Percentiles rank a stretch among this genome's conserved stretches.
These are phyloP conservation scores for Pisolithus microcarpus DNA, from an alignment of 768 basidiomycete species.

Conservation along the genomic window DNA sequence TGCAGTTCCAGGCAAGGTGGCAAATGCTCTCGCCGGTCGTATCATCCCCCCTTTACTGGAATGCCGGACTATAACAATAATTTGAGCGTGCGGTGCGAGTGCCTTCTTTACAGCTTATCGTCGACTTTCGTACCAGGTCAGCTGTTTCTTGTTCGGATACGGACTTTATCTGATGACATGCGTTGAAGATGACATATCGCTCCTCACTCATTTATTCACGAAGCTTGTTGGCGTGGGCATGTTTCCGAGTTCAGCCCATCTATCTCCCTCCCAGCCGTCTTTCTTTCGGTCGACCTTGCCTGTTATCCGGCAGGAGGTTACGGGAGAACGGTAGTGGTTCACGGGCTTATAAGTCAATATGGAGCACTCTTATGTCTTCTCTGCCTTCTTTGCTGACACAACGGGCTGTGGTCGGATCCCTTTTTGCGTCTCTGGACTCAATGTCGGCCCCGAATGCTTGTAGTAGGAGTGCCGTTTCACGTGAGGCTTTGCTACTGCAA, in stretches of 20 bases:
- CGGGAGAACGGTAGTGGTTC: constrained; percentile 12
- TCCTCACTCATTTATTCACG: constrained; percentile 46
- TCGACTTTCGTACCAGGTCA: constrained; percentile 34
- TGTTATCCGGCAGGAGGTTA: constrained; percentile 39
- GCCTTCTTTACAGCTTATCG: constrained; percentile 42
- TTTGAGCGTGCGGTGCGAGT: constrained; percentile 47
- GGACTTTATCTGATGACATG: constrained; percentile 21
- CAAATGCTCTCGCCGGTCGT: constrained; percentile 55
- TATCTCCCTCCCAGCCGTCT: constrained; percentile 55
- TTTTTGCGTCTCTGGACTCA: constrained; percentile 44
- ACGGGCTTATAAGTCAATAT: constrained; percentile 40
- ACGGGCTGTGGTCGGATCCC: constrained; percentile 52
- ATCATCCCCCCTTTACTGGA: constrained; percentile 41
- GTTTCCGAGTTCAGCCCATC: constrained; percentile 48
- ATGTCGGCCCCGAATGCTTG: constrained; percentile 23
- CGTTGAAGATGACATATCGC: constrained; percentile 25
- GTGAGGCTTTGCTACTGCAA: constrained; percentile 48
- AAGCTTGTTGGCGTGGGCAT: constrained; percentile 65
- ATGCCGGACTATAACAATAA: constrained; percentile 49
- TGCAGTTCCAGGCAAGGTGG: constrained; percentile 68
- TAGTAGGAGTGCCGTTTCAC: constrained; percentile 39
- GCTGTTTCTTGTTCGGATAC: constrained; percentile 14
- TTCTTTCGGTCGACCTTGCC: constrained; percentile 55
- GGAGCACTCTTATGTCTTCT: constrained; percentile 40
- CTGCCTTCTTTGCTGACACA: constrained; percentile 47